Percentiles rank a stretch among this genome's conserved stretches.
Conservation (phyloP, 1,284 basidiomycete species). For the Tausonia pullulans region DNA sequence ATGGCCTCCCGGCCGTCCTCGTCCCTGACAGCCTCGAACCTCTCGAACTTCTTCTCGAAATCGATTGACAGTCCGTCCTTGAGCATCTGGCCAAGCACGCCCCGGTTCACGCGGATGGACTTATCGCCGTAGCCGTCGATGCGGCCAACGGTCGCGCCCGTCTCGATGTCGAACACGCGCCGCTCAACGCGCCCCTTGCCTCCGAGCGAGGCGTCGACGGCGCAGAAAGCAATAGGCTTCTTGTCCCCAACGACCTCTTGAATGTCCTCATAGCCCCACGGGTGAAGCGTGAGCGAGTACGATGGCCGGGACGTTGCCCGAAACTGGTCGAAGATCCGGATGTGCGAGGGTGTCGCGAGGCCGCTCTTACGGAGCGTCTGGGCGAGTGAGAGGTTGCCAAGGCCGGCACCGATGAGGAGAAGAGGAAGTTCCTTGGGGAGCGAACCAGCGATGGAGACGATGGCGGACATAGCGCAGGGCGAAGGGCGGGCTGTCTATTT, state of each 20-base stretch:
- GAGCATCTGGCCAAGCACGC: background rate
- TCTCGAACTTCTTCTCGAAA: background rate
- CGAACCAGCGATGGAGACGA: background rate
- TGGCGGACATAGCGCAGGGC: background rate
- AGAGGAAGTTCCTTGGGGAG: conserved; percentile 12
- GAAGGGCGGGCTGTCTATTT: no score
- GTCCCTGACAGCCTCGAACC: conserved; percentile 10
- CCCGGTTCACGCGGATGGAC: conserved; percentile 1
- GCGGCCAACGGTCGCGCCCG: background rate
- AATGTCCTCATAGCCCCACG: background rate
- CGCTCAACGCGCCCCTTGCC: conserved; percentile 3
- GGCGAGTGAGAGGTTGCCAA: conserved; percentile 12
- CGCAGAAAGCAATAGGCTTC: background rate
- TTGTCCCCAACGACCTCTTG: background rate
- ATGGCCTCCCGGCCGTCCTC: conserved; percentile 3
- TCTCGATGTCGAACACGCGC: background rate
- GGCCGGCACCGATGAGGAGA: conserved; percentile 10
- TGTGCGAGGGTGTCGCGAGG: background rate
- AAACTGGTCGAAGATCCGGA: conserved; percentile 12
- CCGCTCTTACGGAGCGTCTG: conserved; percentile 2
- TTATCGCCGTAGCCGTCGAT: background rate
- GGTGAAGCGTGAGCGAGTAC: conserved; percentile 13
- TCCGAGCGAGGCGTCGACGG: conserved; percentile 10
- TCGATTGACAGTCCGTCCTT: conserved; percentile 2
- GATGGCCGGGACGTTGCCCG: background rate